These are phyloP conservation scores for Rhizopus delemar DNA, from an alignment of 371 early-diverging fungal species.

Conservation along the genomic window DNA sequence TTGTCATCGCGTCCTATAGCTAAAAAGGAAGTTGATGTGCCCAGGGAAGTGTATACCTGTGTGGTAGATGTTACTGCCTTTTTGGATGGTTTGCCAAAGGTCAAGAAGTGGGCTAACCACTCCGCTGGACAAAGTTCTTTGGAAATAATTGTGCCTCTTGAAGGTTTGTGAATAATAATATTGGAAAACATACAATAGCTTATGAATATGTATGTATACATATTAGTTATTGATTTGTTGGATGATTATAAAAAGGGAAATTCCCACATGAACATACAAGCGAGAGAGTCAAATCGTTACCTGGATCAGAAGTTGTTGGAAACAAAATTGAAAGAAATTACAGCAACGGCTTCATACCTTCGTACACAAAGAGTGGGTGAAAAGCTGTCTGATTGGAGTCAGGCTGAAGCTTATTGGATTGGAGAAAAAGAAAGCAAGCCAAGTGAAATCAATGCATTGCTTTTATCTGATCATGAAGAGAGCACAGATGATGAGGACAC, in stretches of 20 bases:
- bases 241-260: constrained; percentile 74
- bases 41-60: constrained; percentile 35
- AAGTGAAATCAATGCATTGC: constrained; percentile 23
- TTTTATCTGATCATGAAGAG: constrained; percentile 24
- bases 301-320: constrained; percentile 60
- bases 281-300: constrained; percentile 77
- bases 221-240: constrained; percentile 61
- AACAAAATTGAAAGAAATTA: constrained; percentile 10
- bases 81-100: constrained; percentile 44
- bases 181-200: too few species aligned
- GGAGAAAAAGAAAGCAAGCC: constrained; percentile 37
- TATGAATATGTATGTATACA: too few species aligned
- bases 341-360: constrained; percentile 29
- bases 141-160: constrained; percentile 61
- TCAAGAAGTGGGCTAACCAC: constrained; percentile 58
- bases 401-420: constrained; percentile 54
- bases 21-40: constrained; percentile 13
- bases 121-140: constrained; percentile 34
- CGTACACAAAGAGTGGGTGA: constrained; percentile 53
- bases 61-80: constrained; percentile 59
- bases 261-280: constrained; percentile 60
- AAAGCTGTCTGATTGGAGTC: constrained; percentile 51
- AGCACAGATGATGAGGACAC: constrained; percentile 15
- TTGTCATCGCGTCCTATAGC: constrained; percentile 23
- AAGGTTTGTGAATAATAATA: constrained; percentile 31